These are phyloP conservation scores for Entomophthora muscae DNA, from an alignment of 371 early-diverging fungal genomes.

Conservation along the genomic window DNA sequence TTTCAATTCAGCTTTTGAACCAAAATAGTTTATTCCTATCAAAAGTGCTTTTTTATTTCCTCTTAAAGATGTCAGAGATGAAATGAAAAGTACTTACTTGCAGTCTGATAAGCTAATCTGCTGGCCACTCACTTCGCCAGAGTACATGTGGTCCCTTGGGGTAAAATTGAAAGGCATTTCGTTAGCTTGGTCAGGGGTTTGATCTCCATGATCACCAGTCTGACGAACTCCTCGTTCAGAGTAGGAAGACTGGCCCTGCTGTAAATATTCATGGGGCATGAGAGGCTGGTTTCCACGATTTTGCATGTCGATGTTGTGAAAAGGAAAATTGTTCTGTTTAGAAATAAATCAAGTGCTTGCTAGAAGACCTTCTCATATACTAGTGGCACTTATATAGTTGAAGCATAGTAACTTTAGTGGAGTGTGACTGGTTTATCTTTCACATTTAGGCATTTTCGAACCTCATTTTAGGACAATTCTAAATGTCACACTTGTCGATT, in stretches of 20 bases:
- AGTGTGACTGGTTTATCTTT: no score
- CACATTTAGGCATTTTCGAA: no score
- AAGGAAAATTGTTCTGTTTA: no score
- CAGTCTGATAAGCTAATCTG: constrained; percentile 6
- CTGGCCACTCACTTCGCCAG: constrained; percentile 3
- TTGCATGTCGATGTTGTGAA: neutral
- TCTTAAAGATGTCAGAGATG: neutral
- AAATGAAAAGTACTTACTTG: neutral
- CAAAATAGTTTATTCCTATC: constrained; percentile 81
- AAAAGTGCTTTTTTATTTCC: constrained; percentile 64
- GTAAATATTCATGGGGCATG: neutral
- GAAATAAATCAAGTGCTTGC: no score
- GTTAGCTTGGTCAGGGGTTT: neutral
- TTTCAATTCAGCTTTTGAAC: constrained; percentile 22
- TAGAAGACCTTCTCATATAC: no score
- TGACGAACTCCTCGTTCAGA: neutral
- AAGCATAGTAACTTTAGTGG: no score
- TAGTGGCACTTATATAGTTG: no score
- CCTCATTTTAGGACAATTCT: no score
- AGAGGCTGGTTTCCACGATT: neutral
- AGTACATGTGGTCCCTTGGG: neutral
- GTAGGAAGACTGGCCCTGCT: neutral
- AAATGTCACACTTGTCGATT: no score
- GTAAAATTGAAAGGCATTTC: neutral
- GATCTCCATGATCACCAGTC: neutral